Evolutionary conservation across 23 red algal species (phyloP), one percentile per base, ranked within the genome.

Genomic region (Gracilariopsis chorda): DNA sequence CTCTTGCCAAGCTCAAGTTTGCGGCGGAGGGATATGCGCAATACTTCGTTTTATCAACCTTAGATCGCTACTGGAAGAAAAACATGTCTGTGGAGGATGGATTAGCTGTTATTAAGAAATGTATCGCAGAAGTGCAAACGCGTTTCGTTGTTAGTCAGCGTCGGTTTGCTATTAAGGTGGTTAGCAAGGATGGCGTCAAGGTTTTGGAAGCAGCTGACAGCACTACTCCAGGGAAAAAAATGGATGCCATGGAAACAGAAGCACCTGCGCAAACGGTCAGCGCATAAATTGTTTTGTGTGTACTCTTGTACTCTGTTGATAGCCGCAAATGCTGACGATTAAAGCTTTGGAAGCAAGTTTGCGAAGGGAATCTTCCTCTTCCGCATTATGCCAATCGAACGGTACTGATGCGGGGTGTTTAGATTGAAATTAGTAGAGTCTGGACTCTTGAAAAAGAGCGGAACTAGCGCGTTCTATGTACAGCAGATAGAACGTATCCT

Each of bases 51-150:
- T 57, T 98, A 6, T 88, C 91, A 20, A 98, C 96, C 67, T 48
- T 98, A 20, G 96, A 98, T 89, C 88, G 96, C 37, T 84, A 89
- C 51, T 95, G 84, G 83, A 95, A 95, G 77, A 84, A 94, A 82
- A 89, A 82, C 44, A 27, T 97, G n/a, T 78, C 51, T 2, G 27
- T 80, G 70, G 89, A 93, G 20, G 89, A 97, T 23, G 95, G 80
- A 41, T 42, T 97, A 52, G 73, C 58, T 2, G 70, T 97, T 34
- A 65, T 93, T n/a, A 52, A 77, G 46, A 93, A 91, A 63, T 87
- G 80, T 58, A 94, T 97, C 44, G 73, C 86, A 13, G 90, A 97
- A 42, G 77, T 97, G 41, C 78, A 88, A 48, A 97, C 76, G 62
- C 83, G 95, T 45, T 46, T 97, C 17, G 57, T 97, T 8, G 91